Evolutionary conservation across 1,284 basidiomycete species (phyloP).

Genomic region (Apiotrichum veenhuisii): DNA sequence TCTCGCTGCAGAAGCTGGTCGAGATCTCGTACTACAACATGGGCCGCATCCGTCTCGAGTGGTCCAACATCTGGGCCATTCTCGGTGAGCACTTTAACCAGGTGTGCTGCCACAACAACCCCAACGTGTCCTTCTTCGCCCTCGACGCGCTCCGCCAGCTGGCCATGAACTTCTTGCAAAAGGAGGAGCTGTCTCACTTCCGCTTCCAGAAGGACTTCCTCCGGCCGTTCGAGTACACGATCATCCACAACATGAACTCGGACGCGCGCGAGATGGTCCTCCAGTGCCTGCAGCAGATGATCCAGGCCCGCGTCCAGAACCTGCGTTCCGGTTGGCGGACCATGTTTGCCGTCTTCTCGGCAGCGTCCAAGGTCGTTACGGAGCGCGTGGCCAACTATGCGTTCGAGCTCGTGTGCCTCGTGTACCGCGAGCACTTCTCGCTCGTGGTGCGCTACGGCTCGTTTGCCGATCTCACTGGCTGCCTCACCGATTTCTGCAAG

Average conservation of each 20-base stretch:
- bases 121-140: slow-evolving; percentile 94
- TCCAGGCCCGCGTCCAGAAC: slow-evolving; percentile 89
- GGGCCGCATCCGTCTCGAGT: slow-evolving; percentile 95
- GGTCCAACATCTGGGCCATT: slow-evolving; percentile 98
- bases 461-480: slow-evolving; percentile 93
- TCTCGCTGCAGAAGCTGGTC: slow-evolving; percentile 97
- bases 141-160: slow-evolving; percentile 96
- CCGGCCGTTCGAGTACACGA: slow-evolving; percentile 96
- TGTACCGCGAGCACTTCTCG: slow-evolving; percentile 89
- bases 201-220: slow-evolving; percentile 99
- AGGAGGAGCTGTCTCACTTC: slow-evolving; percentile 96
- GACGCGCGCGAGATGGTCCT: slow-evolving; percentile 97
- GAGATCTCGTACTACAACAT: slow-evolving; percentile 99
- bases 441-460: slow-evolving; percentile 87
- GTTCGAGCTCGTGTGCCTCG: slow-evolving; percentile 89
- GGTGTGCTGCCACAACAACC: slow-evolving; percentile 97
- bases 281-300: slow-evolving; percentile 99
- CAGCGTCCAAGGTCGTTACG: slow-evolving; percentile 91
- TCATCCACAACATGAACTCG: slow-evolving; percentile 91
- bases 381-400: slow-evolving; percentile 91
- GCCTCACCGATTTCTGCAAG: slow-evolving; percentile 99
- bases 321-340: slow-evolving; percentile 98
- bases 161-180: slow-evolving; percentile 97
- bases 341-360: slow-evolving; percentile 97
- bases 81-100: slow-evolving; percentile 99